phyloP scores from a whole-genome alignment of 495 filamentous ascomycete species.

The Neurospora cerealis region DNA sequence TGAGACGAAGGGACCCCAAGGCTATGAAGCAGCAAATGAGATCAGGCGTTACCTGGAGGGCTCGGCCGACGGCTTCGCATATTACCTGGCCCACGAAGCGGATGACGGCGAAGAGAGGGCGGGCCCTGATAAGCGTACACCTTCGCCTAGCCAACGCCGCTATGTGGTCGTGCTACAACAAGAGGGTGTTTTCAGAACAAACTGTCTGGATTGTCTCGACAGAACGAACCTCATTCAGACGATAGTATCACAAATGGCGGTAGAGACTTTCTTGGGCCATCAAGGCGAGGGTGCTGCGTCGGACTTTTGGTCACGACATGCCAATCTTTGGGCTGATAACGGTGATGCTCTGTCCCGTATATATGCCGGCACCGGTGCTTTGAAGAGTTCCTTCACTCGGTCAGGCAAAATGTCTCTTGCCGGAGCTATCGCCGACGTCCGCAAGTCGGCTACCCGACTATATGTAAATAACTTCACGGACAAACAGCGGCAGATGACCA shows the following conservation, averaged over 20 bases:
- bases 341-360: constrained; percentile 91
- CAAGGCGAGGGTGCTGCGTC: constrained; percentile 52
- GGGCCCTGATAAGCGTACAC: not conserved
- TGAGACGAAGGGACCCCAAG: constrained; percentile 75
- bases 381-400: constrained; percentile 94
- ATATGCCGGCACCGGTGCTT: constrained; percentile 90
- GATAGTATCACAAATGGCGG: constrained; percentile 82
- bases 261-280: constrained; percentile 68
- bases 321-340: constrained; percentile 95
- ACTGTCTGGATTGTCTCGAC: constrained; percentile 93
- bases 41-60: constrained; percentile 64
- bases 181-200: constrained; percentile 89
- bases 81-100: constrained; percentile 70
- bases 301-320: constrained; percentile 86
- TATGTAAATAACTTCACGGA: constrained; percentile 98
- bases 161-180: constrained; percentile 74
- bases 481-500: constrained; percentile 85
- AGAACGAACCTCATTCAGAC: constrained; percentile 95
- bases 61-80: constrained; percentile 79
- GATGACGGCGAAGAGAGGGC: constrained; percentile 31
- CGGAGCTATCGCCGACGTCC: constrained; percentile 85
- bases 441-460: constrained; percentile 85
- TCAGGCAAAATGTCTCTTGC: constrained; percentile 93
- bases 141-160: constrained; percentile 26
- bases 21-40: constrained; percentile 77